phyloP scores from a whole-genome alignment of 352 stramenopile species.

The Thraustotheca clavata region DNA sequence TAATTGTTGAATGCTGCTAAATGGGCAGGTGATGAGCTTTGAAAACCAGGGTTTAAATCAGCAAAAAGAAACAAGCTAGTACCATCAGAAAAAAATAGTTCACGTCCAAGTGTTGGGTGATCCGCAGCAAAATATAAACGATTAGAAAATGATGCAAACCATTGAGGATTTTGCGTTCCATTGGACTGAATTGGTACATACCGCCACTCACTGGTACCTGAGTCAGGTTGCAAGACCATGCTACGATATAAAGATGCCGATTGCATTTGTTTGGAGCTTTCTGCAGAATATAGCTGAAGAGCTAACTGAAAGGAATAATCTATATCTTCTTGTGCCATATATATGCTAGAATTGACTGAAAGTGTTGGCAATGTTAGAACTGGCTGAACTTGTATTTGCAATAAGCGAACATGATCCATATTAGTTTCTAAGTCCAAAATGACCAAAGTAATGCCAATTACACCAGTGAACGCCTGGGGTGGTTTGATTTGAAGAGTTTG shows the following conservation, averaged over 20 bases:
- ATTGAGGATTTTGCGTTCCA: slow-evolving; percentile 18
- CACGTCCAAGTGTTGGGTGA: slow-evolving; percentile 34
- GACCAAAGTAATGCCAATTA: background rate
- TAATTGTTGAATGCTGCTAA: slow-evolving; percentile 35
- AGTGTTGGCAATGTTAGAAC: background rate
- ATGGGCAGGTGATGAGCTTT: slow-evolving; percentile 29
- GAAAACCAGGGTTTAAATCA: slow-evolving; percentile 48
- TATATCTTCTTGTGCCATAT: background rate
- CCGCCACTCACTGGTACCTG: background rate
- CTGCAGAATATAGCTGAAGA: too few species aligned
- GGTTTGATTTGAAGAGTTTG: background rate
- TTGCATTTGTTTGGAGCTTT: too few species aligned
- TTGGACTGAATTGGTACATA: too few species aligned
- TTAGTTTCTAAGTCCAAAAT: background rate
- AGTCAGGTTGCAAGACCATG: background rate
- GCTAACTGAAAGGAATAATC: too few species aligned
- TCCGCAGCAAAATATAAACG: slow-evolving; percentile 43
- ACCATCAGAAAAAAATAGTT: slow-evolving; percentile 63
- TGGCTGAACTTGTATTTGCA: background rate
- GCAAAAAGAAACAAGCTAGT: slow-evolving; percentile 37
- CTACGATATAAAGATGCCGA: background rate
- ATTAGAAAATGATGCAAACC: slow-evolving; percentile 24
- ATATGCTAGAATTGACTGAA: background rate
- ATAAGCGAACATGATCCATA: background rate
- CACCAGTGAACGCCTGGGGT: background rate